Percentiles rank a stretch among this genome's conserved stretches.
Evolutionary conservation across 106 monocot species (phyloP).

Genomic region (Acorus gramineus): DNA sequence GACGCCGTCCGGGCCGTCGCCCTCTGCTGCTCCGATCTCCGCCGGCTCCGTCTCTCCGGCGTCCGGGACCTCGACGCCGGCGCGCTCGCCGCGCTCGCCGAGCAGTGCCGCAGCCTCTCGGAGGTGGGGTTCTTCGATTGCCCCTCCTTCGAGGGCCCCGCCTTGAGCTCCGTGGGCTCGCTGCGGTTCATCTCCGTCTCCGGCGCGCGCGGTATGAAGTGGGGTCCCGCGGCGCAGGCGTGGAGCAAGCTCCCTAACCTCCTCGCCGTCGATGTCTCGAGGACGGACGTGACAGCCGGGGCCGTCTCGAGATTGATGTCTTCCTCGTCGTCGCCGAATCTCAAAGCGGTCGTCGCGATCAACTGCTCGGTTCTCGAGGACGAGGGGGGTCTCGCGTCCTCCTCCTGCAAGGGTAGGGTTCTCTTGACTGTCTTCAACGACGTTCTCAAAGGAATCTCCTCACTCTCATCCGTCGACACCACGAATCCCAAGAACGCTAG

Average conservation of each 20-base stretch:
- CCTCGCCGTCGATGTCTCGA: constrained; percentile 64
- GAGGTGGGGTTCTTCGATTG: constrained; percentile 57
- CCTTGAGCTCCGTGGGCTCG: constrained; percentile 28
- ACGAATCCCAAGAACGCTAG: constrained; percentile 6
- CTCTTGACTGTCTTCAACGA: constrained; percentile 50
- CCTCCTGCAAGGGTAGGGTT: constrained; percentile 47
- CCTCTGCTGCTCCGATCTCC: constrained; percentile 42
- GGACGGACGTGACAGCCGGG: constrained; percentile 55
- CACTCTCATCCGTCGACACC: constrained; percentile 19
- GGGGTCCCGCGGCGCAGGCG: constrained; percentile 41
- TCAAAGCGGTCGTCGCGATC: constrained; percentile 60
- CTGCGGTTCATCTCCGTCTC: constrained; percentile 52
- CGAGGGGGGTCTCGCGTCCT: constrained; percentile 25
- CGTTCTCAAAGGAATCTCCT: constrained; percentile 47
- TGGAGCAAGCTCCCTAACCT: constrained; percentile 56
- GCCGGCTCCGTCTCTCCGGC: constrained; percentile 49
- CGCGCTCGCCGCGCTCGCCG: constrained; percentile 36
- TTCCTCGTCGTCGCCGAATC: constrained; percentile 33
- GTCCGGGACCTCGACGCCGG: constrained; percentile 44
- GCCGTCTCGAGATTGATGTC: constrained; percentile 36
- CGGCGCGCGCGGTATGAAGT: constrained; percentile 40
- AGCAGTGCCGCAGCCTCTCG: constrained; percentile 33
- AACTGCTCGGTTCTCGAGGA: constrained; percentile 56
- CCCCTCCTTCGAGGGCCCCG: constrained; percentile 28
- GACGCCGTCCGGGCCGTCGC: constrained; percentile 54